Percentiles rank a stretch among this genome's conserved stretches.
Conservation (phyloP, 2,329 filamentous ascomycete genomes). For the Coccinonectria pachysandricola region DNA sequence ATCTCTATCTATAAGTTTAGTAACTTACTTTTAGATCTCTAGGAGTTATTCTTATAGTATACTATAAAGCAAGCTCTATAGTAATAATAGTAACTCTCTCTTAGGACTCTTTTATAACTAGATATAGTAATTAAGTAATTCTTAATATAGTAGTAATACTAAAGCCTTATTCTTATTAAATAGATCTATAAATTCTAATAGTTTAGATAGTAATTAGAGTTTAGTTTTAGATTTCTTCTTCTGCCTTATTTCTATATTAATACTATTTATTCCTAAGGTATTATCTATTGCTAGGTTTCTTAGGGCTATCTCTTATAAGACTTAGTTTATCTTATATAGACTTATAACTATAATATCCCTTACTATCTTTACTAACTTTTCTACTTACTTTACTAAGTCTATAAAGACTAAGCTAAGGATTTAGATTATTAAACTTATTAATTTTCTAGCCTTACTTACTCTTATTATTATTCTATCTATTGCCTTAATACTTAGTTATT, state of each 20-base stretch:
- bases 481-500: no score
- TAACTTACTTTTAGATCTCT: background rate
- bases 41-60: no score
- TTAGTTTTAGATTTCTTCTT: background rate
- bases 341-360: background rate
- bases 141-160: slow-evolving; percentile 1
- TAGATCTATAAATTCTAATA: background rate
- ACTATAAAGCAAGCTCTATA: background rate
- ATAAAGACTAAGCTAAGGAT: background rate
- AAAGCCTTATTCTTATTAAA: background rate
- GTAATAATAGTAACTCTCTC: background rate
- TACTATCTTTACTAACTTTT: slow-evolving; percentile 1
- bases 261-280: slow-evolving; percentile 1
- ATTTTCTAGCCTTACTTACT: no score
- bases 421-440: background rate
- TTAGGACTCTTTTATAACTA: background rate
- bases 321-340: no score
- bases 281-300: slow-evolving; percentile 1
- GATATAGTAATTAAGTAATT: background rate
- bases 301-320: background rate
- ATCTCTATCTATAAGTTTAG: background rate
- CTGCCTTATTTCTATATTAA: background rate
- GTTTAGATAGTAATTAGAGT: background rate
- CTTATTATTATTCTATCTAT: no score
- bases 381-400: background rate